These are phyloP conservation scores for Lactarius hengduanensis DNA, from an alignment of 768 basidiomycete species.

Conservation along the genomic window DNA sequence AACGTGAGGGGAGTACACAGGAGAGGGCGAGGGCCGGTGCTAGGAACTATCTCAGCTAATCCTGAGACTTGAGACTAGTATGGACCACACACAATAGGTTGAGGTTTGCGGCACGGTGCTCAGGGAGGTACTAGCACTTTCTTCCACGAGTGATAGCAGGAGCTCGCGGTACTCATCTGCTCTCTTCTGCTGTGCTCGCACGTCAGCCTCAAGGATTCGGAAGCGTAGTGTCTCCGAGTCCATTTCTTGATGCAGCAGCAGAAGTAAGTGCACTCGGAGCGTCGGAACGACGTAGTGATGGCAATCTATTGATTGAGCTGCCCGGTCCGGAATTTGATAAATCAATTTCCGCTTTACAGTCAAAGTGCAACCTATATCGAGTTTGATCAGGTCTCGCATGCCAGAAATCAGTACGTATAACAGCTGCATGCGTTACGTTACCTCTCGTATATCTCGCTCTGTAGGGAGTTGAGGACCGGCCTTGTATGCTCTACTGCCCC, in stretches of 20 bases:
- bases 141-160: background rate
- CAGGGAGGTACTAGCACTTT: background rate
- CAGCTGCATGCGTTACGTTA: no score
- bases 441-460: no score
- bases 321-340: background rate
- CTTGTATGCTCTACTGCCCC: no score
- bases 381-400: no score
- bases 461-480: no score
- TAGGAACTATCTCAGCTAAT: background rate
- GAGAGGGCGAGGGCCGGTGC: background rate
- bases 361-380: no score
- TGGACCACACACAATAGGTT: background rate
- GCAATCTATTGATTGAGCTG: background rate
- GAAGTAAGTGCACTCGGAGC: no score
- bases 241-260: background rate
- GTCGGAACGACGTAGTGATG: background rate
- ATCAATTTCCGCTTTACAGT: no score
- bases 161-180: background rate
- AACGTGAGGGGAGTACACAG: no score
- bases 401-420: no score
- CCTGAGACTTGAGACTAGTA: background rate
- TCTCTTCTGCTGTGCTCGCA: background rate
- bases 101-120: background rate
- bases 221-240: background rate
- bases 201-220: background rate